Evolutionary conservation across 352 stramenopile genomes (phyloP), one percentile per base, ranked within the genome.

Genomic region (Phytopythium montanum): DNA sequence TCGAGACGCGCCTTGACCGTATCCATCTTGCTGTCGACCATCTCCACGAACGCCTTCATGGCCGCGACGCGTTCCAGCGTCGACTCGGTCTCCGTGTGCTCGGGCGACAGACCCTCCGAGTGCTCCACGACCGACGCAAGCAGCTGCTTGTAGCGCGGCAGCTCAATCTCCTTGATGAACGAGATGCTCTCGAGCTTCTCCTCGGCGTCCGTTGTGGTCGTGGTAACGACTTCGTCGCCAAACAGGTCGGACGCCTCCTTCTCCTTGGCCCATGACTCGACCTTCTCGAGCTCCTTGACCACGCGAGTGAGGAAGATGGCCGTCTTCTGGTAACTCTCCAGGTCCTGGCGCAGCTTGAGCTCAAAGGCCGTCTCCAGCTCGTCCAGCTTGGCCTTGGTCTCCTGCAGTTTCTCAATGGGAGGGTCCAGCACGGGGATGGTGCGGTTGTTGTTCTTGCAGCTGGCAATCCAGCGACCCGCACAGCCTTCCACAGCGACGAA

Each of bases 371-470:
- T 87, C 60, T 94, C 81, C 21, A 85, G 61, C 28, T 78, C 72
- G 61, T 92, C 79, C 50, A 94, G 53, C 26, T 81, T 61, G 5
- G 72, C 70, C 71, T 94, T 92, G 10, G 89, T 61, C 54, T 88
- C 77, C 62, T 95, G 85, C 29, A 95, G 54, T 53, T 90, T 87
- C 63, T 94, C 85, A 49, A 95, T 74, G 5, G 85, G 76, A 33
- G 85, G 85, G 31, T 87, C 68, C 25, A 95, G 61, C 59, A 79
- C 75, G 2, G 85, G 85, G 16, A 87, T 78, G 6, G 76, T 75
- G 23, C 85, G 85, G 44, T 85, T 79, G 65, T 95, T 95, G 75
- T 93, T 93, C 74, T 93, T 93, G 72, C 85, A 95, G 59, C 82
- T 92, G 29, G 85, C 76, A 38, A 93, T 83, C 85, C 85, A 95